phyloP scores from a whole-genome alignment of 257 asterid species.

The Solanum okadae region DNA sequence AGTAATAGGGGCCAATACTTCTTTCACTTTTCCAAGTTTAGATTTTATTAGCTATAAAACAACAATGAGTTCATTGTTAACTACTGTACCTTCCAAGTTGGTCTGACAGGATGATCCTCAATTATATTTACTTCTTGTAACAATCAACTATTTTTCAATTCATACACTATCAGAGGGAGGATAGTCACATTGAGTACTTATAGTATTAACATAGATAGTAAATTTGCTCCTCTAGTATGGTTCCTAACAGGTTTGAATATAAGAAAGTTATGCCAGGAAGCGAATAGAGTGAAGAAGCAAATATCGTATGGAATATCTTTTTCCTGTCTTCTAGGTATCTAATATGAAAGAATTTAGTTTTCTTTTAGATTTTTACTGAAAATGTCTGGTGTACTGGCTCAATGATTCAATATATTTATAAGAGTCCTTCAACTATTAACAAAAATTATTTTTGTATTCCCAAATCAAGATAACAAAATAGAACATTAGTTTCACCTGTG shows the following conservation, averaged over 20 bases:
- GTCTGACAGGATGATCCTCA: background rate
- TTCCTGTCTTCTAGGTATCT: background rate
- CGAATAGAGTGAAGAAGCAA: background rate
- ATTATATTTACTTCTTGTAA: background rate
- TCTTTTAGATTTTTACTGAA: background rate
- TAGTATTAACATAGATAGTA: background rate
- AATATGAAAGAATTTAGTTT: background rate
- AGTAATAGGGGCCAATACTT: background rate
- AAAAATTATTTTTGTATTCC: background rate
- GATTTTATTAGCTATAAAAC: background rate
- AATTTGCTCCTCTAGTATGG: background rate
- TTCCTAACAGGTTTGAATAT: background rate
- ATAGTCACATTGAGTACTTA: background rate
- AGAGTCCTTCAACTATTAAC: background rate
- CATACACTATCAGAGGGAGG: background rate
- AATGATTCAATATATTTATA: background rate
- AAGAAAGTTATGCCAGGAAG: background rate
- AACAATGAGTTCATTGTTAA: background rate
- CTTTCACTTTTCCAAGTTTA: background rate
- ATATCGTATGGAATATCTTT: background rate
- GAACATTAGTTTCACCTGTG: background rate
- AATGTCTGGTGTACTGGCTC: background rate
- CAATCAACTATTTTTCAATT: background rate
- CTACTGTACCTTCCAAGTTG: background rate
- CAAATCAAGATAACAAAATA: background rate